Base-by-base conservation (phyloP, 2,329 filamentous ascomycete genomes). In the Penicillium occitanis region DNA sequence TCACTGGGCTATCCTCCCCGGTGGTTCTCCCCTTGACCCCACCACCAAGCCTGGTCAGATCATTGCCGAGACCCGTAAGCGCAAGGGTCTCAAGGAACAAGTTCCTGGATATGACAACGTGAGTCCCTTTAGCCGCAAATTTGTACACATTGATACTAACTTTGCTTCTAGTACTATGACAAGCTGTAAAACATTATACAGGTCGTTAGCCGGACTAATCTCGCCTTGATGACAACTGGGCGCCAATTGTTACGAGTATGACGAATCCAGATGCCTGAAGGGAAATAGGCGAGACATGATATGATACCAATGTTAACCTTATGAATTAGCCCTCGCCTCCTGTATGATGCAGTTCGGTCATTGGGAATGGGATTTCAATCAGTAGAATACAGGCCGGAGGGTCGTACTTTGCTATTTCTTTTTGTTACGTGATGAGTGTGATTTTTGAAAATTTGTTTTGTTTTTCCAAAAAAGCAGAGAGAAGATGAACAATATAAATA, bases 41-140 rank as follows among this genome's bases (percentile, higher is more conserved):
- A 90, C 88, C 77, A 88, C 88, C 78, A 92, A 93, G 88, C 87
- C 90, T 76, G 95, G 93, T 80, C 82, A 87, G 80, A 86, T 97
- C 76, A 92, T 98, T 75, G 84, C 86, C 80, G 88, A 90, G 68
- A 96, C 96, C 90, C 93, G 95, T 81, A 97, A 97, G 90, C 92
- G 94, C 85, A 99, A 99, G 92, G 95, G 94, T 92, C 86, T 99
- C 87, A 99, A 99, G 92, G 85, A 90, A 79, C 88, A 92, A 77
- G 91, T 97, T 80, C 94, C 95, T 76, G 91, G 90, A 81, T 90
- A 93, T 85, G 92, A 92, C 80, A 96, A 97, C 88, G 92, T 95
- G 88, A 92, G 92, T 91, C 71, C 66, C 25, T 8, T 40, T 10
- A 46, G n/a, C n/a, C 51, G 5, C 5, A 2, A 40, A 33, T 65